Evolutionary conservation across 345 rosid genomes (phyloP), one percentile per base, ranked within the genome.

Genomic region (Mercurialis annua): DNA sequence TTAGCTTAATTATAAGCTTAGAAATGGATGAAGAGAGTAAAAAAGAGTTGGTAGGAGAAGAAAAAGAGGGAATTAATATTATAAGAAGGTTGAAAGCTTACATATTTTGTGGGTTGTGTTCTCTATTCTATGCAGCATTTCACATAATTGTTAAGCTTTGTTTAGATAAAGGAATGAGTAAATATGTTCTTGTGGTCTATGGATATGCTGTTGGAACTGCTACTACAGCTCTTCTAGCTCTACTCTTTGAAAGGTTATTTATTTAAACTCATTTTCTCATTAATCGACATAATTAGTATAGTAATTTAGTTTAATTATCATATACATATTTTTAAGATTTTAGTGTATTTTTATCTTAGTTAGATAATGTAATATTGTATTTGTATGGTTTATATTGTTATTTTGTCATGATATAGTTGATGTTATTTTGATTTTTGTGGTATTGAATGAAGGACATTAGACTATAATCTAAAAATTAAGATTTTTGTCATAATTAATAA

Each of bases 121-220:
- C 59, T 27, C 30, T 60, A 3, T 50, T 58, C 50, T 36, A 15
- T 50, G 66, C 66, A 49, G 72, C 59, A 49, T 69, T 5, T 31
- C 49, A 49, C 38, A 50, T 69, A 23, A 48, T 69, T 26, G 48
- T 66, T 24, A 69, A 59, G 50, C 59, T 69, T 27, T 50, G 49
- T 7, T 33, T 69, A 18, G 59, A 69, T 16, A 55, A 38, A 31
- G 65, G 72, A 34, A 68, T 59, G 72, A 68, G 65, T 17, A 49
- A 24, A 3, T 60, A 69, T 69, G 66, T 69, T 18, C 59, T 69
- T 26, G 72, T 51, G 40, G 72, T 36, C 29, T 69, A 69, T 27
- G 72, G 52, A 1, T 56, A 69, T 36, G 66, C 46, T 27, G 24
- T 60, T 26, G 66, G 52, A 6, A 69, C 73, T 38, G 20, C 51